Base-by-base conservation (phyloP, 768 basidiomycete species). In the Coprinopsis strossmayeri region DNA sequence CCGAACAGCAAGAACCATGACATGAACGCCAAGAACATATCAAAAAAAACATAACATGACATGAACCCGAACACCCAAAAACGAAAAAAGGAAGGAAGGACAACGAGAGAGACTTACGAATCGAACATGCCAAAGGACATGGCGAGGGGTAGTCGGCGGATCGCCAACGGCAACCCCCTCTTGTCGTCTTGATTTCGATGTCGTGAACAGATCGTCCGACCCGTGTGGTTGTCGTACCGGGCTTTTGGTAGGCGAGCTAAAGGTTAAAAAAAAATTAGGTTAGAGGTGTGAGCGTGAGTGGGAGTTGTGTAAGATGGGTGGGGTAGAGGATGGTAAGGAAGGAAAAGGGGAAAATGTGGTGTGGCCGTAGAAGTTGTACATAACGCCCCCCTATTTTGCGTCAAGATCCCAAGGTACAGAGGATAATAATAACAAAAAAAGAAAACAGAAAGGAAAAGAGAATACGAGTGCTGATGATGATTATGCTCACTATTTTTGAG, bases 111-210 rank as follows among this genome's bases (percentile, higher is more conserved):
- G 35, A 72, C 85, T 48, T 54, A 90, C 89, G 78, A 76, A 57
- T 90, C 79, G 63, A 91, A 90, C n/a, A 91, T 69, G 0, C 91
- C 91, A 61, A 91, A 93, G 2, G 79, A 82, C 66, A 70, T 73
- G 27, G 72, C 73, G 17, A 73, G 61, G 1, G 77, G 84, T 10
- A 69, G 58, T 10, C 69, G 63, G 12, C 65, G 49, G 34, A n/a
- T n/a, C n/a, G n/a, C n/a, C n/a, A n/a, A n/a, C n/a, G n/a, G n/a
- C n/a, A n/a, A n/a, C n/a, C n/a, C n/a, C n/a, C n/a, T n/a, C n/a
- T n/a, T n/a, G n/a, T n/a, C n/a, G n/a, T n/a, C n/a, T n/a, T n/a
- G 24, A 59, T 70, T 18, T 61, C 57, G 28, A 64, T 70, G 5
- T n/a, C 82, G 72, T 5, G 82, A 79, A 59, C 89, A 91, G 0